phyloP scores from a whole-genome alignment of 495 filamentous ascomycete genomes.

The Hypoxylon fuscum region DNA sequence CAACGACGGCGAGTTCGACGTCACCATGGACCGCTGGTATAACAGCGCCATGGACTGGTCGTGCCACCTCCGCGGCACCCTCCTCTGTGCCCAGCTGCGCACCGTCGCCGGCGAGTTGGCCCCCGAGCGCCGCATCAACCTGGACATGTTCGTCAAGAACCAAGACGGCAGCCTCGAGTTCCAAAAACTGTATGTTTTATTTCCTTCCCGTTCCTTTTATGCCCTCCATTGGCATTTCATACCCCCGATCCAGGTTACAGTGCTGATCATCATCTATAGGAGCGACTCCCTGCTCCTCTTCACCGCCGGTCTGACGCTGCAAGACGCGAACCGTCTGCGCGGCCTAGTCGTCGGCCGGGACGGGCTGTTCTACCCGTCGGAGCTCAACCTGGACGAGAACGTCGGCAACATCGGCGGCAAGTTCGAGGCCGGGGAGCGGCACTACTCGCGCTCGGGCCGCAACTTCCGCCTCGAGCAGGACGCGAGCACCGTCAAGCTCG shows the following conservation, averaged over 20 bases:
- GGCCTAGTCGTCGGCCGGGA: constrained; percentile 28
- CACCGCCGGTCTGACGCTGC: constrained; percentile 19
- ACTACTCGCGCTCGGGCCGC: constrained; percentile 25
- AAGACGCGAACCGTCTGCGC: constrained; percentile 6
- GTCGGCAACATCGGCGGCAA: constrained; percentile 33
- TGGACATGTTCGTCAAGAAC: constrained; percentile 33
- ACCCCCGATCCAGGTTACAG: too few relatives aligned
- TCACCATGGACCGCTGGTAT: constrained; percentile 18
- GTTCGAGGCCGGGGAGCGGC: constrained; percentile 23
- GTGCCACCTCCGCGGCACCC: constrained; percentile 13
- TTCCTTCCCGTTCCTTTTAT: background rate
- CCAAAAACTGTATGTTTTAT: constrained; percentile 22
- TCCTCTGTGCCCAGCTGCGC: constrained; percentile 20
- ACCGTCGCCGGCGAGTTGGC: constrained; percentile 13
- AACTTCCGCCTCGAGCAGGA: constrained; percentile 24
- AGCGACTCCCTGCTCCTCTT: constrained; percentile 29
- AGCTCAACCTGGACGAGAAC: constrained; percentile 31
- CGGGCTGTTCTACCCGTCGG: constrained; percentile 25
- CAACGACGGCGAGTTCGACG: constrained; percentile 28
- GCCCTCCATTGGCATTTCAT: too few relatives aligned
- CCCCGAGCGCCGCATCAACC: constrained; percentile 25
- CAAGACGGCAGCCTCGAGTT: constrained; percentile 30
- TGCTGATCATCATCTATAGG: constrained; percentile 14
- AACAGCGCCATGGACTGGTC: constrained; percentile 33
- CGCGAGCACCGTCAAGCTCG: constrained; percentile 13